Base-by-base conservation (phyloP, 169 alveolate genomes). In the Fabrea salina region DNA sequence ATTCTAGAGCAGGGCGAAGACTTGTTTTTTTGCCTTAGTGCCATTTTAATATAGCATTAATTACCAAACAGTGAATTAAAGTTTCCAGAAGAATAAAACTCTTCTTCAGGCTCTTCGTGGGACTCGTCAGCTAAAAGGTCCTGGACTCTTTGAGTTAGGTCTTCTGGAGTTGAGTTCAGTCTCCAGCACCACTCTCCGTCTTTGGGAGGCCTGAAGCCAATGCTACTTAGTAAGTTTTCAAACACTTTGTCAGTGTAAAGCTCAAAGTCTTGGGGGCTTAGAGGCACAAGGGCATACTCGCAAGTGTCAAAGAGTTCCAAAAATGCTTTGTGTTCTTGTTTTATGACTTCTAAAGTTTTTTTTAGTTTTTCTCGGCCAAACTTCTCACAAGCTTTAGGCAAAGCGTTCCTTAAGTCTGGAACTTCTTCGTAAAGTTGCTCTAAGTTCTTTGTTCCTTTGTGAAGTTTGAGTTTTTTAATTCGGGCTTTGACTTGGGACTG, bases 361-460 rank as follows among this genome's bases (percentile, higher is more conserved):
- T 43, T 1, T 7, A 68, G 37, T 43, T 13, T 44, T 16, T 37
- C 66, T 44, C 35, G 40, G 19, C 41, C 32, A 30, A 16, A 43
- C 32, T 68, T 68, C 16, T 68, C 35, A 68, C 11, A 68, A 16
- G 41, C 78, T 40, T n/a, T n/a, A n/a, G n/a, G n/a, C n/a, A n/a
- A n/a, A n/a, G n/a, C n/a, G n/a, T n/a, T n/a, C n/a, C n/a, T n/a
- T n/a, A n/a, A n/a, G n/a, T 44, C 27, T 40, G 30, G 30, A 43
- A 33, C 78, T 13, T 16, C 61, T 16, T 68, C 50, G 11, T 11
- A 22, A 43, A 68, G 37, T 53, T 71, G 27, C 32, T 22, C 61
- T 5, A 88, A 87, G 39, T 56, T 50, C 3, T 44, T 53, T 0
- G 49, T 43, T 47, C 82, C 82, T 40, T 81, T 57, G 1, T 80